These are phyloP conservation scores for Agaricus subrufescens DNA, from an alignment of 768 basidiomycete species.

Conservation along the genomic window DNA sequence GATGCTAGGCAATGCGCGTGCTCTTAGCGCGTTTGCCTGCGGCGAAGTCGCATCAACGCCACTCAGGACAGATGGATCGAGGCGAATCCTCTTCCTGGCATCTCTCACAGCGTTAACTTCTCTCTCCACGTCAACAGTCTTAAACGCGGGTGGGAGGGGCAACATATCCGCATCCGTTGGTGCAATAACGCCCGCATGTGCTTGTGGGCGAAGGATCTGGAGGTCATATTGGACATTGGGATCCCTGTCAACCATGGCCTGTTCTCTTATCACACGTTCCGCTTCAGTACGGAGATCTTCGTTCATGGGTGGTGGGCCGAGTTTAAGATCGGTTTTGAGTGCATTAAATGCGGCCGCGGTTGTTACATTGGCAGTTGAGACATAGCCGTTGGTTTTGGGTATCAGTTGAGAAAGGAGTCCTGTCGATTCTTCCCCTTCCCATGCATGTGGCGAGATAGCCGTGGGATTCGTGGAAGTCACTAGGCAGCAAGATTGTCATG, in stretches of 20 bases:
- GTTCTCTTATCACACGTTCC: conserved; percentile 74
- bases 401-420: conserved; percentile 78
- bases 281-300: conserved; percentile 82
- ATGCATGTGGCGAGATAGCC: conserved; percentile 55
- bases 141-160: conserved; percentile 81
- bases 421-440: conserved; percentile 91
- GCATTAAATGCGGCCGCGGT: conserved; percentile 66
- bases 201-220: conserved; percentile 44
- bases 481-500: conserved; percentile 26
- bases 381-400: conserved; percentile 47
- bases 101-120: conserved; percentile 90
- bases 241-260: conserved; percentile 72
- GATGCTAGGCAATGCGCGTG: conserved; percentile 82
- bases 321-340: conserved; percentile 73
- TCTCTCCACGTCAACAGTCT: conserved; percentile 80
- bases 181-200: conserved; percentile 50
- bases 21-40: conserved; percentile 52
- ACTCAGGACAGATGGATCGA: conserved; percentile 69
- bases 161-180: conserved; percentile 71
- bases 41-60: conserved; percentile 54
- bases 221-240: conserved; percentile 63
- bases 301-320: conserved; percentile 75
- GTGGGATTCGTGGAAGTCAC: conserved; percentile 71
- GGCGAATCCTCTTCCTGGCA: conserved; percentile 84
- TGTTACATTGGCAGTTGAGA: conserved; percentile 25